phyloP scores from a whole-genome alignment of 169 alveolate genomes.

The Perkinsus olseni region DNA sequence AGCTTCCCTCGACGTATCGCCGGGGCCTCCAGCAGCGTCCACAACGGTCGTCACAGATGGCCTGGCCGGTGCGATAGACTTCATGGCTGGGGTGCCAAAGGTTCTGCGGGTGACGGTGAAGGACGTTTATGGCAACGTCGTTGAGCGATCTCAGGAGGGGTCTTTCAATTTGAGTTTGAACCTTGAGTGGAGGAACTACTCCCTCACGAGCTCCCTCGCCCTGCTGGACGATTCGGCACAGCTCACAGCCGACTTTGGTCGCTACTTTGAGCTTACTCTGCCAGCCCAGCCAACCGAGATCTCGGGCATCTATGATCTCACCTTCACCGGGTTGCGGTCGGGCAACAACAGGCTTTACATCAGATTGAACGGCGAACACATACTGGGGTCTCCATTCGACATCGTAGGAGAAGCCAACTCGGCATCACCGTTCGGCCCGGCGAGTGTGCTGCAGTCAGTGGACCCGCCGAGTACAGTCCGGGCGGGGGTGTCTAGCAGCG shows the following conservation, averaged over 20 bases:
- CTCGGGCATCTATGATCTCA: background rate
- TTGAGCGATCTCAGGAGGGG: background rate
- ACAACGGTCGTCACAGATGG: background rate
- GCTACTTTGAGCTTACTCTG: background rate
- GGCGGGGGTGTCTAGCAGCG: background rate
- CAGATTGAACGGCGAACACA: background rate
- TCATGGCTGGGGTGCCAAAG: background rate
- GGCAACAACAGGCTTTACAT: slow-evolving; percentile 5
- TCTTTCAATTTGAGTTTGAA: background rate
- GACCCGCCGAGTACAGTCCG: slow-evolving; percentile 9
- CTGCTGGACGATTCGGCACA: background rate
- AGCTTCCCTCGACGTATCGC: background rate
- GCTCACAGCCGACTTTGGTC: slow-evolving; percentile 9
- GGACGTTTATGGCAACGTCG: background rate
- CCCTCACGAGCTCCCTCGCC: background rate
- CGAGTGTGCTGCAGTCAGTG: background rate
- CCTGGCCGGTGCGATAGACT: background rate
- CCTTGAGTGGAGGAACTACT: background rate
- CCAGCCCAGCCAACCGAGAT: background rate
- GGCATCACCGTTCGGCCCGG: background rate
- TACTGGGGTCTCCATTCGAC: slow-evolving; percentile 6
- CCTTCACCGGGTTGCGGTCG: slow-evolving; percentile 1
- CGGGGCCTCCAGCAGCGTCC: background rate
- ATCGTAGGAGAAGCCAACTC: background rate
- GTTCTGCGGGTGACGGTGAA: background rate